A percentile compares a stretch with the other conserved stretches of the same genome.
phyloP scores from a whole-genome alignment of 2,329 filamentous ascomycete species.

The Xylaria sp. region DNA sequence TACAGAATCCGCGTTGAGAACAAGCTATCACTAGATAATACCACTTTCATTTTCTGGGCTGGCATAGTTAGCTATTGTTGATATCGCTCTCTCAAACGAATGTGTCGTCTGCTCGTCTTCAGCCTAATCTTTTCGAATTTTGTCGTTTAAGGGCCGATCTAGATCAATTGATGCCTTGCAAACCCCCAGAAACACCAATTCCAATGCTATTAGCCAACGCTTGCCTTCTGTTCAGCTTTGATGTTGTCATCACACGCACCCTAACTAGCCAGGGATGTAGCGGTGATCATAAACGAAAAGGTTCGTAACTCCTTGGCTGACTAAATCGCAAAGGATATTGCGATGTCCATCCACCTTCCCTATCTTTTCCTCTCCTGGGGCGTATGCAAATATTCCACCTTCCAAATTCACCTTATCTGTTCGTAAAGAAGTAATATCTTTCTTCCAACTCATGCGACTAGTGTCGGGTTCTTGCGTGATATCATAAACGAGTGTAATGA shows the following conservation, averaged over 20 bases:
- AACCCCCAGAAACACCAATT: neutral
- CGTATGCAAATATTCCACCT: slow-evolving; percentile 4
- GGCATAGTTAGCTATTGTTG: neutral
- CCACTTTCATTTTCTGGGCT: neutral
- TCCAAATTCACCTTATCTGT: neutral
- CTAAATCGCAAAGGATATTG: slow-evolving; percentile 10
- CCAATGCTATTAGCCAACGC: neutral
- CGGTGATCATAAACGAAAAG: neutral
- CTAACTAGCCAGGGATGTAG: neutral
- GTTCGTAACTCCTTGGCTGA: neutral
- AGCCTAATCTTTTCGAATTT: neutral
- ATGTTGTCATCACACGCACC: neutral
- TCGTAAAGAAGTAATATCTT: neutral
- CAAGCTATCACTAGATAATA: neutral
- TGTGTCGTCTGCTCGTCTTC: slow-evolving; percentile 9
- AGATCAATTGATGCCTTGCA: slow-evolving; percentile 10
- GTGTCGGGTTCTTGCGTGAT: slow-evolving; percentile 41
- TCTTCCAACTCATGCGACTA: neutral
- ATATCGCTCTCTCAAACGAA: slow-evolving; percentile 17
- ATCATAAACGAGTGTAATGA: slow-evolving; percentile 44
- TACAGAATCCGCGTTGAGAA: neutral
- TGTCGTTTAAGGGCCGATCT: neutral
- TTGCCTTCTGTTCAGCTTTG: neutral
- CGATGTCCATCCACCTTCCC: neutral
- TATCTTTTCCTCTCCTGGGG: neutral